Evolutionary conservation across 805 yeast genomes (phyloP).

Genomic region (Ogataea ganodermae): DNA sequence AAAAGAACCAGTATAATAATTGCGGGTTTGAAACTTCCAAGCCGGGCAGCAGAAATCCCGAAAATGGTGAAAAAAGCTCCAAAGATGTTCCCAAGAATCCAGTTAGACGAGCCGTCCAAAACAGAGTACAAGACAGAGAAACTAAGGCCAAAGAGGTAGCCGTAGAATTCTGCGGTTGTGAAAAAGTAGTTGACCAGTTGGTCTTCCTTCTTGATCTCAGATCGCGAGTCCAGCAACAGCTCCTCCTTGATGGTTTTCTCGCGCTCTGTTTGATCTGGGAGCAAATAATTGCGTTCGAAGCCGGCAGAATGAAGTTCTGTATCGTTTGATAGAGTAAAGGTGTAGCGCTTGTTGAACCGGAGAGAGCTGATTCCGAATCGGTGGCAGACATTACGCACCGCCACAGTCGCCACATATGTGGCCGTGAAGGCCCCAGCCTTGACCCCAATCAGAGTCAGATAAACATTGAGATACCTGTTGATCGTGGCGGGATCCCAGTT

Average conservation of each 20-base stretch:
- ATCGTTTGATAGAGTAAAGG: constrained; percentile 45
- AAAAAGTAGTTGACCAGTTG: constrained; percentile 40
- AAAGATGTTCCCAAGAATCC: constrained; percentile 48
- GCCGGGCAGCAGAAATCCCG: constrained; percentile 40
- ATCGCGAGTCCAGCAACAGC: constrained; percentile 24
- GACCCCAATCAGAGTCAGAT: constrained; percentile 38
- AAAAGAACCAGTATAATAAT: constrained; percentile 47
- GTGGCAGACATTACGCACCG: constrained; percentile 34
- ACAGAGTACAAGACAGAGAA: constrained; percentile 14
- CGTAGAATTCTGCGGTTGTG: constrained; percentile 34
- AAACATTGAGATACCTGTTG: constrained; percentile 36
- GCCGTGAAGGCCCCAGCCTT: constrained; percentile 36
- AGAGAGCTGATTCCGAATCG: constrained; percentile 30
- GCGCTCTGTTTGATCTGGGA: constrained; percentile 35
- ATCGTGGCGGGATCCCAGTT: constrained; percentile 36
- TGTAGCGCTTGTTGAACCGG: constrained; percentile 38
- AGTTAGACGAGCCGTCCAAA: constrained; percentile 37
- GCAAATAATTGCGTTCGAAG: constrained; percentile 33
- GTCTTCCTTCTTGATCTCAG: constrained; percentile 26
- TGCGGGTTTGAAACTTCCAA: constrained; percentile 50
- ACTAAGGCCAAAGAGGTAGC: constrained; percentile 23
- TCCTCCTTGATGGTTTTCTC: constrained; percentile 34
- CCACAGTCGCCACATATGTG: constrained; percentile 29
- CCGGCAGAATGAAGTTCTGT: constrained; percentile 41
- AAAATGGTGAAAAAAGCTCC: constrained; percentile 46